Evolutionary conservation across 331 rosid genomes (phyloP), one percentile per base, ranked within the genome.

Genomic region (Dryas integrifolia): DNA sequence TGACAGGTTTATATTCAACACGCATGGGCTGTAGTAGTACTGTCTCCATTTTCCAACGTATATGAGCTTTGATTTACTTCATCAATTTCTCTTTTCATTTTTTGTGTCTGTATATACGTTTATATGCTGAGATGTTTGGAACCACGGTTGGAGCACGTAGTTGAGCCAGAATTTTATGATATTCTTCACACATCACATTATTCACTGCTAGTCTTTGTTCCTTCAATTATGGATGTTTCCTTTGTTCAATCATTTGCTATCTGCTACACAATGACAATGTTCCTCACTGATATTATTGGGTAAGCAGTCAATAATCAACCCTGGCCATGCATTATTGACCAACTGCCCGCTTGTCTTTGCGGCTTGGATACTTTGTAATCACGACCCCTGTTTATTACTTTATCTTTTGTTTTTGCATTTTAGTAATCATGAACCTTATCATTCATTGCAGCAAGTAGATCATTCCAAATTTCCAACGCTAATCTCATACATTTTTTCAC

Each of bases 91-190:
- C 21, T 45, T 35, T 53, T 68, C 65, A 10, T 75, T 83, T 76
- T 80, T 81, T 43, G 9, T 9, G 43, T 0, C 80, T 90, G 96
- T 93, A 93, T 81, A 89, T 93, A 76, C 92, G 70, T 58, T 65
- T 75, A 80, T 67, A 41, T 63, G 38, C 77, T 82, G 92, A 77
- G 89, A 79, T 81, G 83, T 81, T 81, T 80, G 78, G 82, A 74
- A 74, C 75, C 83, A 84, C 84, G 58, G 81, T 85, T 76, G 78
- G 72, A 80, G 92, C 83, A 70, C 77, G 76, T 81, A 81, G 77
- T 81, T 73, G 83, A 80, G 80, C 88, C 69, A 65, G 85, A 79
- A 72, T 81, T 77, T 68, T 67, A 82, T 79, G 86, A 62, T 67
- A 53, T 73, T 10, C 64, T 57, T 58, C 30, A 51, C 59, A 62